Evolutionary conservation across 1,284 basidiomycete species (phyloP), one percentile per base, ranked within the genome.

Genomic region (Heterobasidion irregulare): DNA sequence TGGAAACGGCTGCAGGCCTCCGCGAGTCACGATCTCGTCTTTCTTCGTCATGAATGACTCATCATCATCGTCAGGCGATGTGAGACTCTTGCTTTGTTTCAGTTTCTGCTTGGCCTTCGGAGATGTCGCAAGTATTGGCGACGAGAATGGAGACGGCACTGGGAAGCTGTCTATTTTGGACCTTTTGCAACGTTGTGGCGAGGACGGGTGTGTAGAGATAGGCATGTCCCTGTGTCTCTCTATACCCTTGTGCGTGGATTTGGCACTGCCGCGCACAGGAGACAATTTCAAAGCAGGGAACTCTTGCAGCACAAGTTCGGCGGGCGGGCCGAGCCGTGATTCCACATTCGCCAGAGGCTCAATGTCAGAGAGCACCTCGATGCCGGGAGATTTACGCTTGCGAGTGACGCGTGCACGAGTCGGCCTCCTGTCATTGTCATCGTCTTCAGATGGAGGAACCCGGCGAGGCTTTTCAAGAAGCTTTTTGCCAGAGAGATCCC

Each of bases 1-100:
- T 26, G 59, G 59, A 16, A 60, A 60, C 36, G 59, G 59, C 19
- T 44, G 58, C 41, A 57, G 54, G 12, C 12, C 41, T 15, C 32
- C 43, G 47, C 33, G 45, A 51, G 5, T 33, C 19, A 47, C 18
- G 38, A 19, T 54, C 52, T 47, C 54, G 16, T 56, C 46, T 18
- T 58, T 49, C 16, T n/a, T n/a, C 8, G 9, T 36, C 19, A 36
- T 15, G 18, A 6, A n/a, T 12, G 12, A 0, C 33, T 47, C 41
- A 4, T 53, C 57, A 15, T 59, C 47, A 34, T 49, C 47, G 8
- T 56, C 46, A 9, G 26, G 15, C 15, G 7, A 18, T n/a, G 15
- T 1, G 13, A 34, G 15, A 34, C 32, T 47, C 38, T 18, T 45
- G 10, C 32, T 52, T 38, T 33, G 35, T 52, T 47, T 53, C 34